Conservation (phyloP, 768 basidiomycete genomes). For the Leccinum barrowsii region DNA sequence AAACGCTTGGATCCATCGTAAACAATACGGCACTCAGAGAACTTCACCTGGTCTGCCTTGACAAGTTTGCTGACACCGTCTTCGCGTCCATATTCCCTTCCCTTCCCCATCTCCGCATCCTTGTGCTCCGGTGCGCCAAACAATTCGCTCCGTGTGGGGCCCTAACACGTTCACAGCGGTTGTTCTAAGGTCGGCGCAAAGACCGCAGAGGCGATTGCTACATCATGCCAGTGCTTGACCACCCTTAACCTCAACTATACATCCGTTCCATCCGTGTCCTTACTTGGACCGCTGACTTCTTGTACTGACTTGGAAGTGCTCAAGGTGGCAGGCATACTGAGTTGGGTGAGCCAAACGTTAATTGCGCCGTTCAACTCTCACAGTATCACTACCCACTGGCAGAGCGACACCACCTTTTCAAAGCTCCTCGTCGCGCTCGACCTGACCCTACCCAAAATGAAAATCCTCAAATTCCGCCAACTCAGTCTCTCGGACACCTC, state of each 20-base stretch:
- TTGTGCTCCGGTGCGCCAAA: slow-evolving; percentile 52
- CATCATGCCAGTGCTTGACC: slow-evolving; percentile 41
- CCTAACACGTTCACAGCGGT: slow-evolving; percentile 40
- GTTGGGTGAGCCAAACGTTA: slow-evolving; percentile 46
- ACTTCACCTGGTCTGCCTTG: slow-evolving; percentile 50
- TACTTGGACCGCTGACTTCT: slow-evolving; percentile 39
- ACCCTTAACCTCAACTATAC: slow-evolving; percentile 62
- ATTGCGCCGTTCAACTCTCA: neutral
- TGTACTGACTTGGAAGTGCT: slow-evolving; percentile 47
- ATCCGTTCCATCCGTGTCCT: slow-evolving; percentile 44
- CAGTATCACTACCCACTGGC: neutral
- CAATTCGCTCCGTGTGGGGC: slow-evolving; percentile 1
- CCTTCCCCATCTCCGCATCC: slow-evolving; percentile 41
- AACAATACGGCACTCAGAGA: slow-evolving; percentile 35
- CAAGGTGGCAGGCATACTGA: slow-evolving; percentile 60
- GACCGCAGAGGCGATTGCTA: slow-evolving; percentile 43
- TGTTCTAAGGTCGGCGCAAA: slow-evolving; percentile 54
- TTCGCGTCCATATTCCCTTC: slow-evolving; percentile 50
- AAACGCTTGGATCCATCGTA: slow-evolving; percentile 46
- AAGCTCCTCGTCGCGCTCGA: slow-evolving; percentile 38
- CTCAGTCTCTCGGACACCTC: slow-evolving; percentile 49
- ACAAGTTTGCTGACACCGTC: slow-evolving; percentile 46
- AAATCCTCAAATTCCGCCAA: slow-evolving; percentile 57
- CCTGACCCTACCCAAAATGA: slow-evolving; percentile 39
- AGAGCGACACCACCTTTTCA: slow-evolving; percentile 57